Evolutionary conservation across 2,329 filamentous ascomycete genomes (phyloP).

Genomic region (Sporothrix pseudoabietina): DNA sequence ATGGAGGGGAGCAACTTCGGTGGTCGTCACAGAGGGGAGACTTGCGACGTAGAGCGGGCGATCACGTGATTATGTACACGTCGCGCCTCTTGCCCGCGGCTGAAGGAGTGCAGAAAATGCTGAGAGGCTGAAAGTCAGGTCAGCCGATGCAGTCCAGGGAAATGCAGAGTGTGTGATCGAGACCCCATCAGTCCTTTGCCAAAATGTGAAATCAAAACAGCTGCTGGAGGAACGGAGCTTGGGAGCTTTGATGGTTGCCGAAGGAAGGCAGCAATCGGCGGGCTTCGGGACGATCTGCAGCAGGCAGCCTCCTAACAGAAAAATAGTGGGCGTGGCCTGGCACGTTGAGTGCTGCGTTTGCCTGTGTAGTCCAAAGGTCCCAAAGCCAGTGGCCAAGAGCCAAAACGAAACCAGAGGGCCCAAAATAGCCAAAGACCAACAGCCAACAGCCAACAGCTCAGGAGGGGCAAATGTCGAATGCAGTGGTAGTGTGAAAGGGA

Average conservation of each 20-base stretch:
- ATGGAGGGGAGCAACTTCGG: not conserved
- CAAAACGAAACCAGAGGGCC: not conserved
- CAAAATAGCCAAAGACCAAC: not conserved
- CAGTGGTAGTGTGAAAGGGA: not conserved
- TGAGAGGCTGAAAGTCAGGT: not conserved
- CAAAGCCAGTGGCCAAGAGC: not conserved
- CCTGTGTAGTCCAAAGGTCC: not conserved
- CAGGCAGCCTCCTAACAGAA: conserved; percentile 11
- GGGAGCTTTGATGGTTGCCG: not conserved
- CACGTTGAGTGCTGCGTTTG: conserved; percentile 1
- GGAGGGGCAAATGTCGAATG: not conserved
- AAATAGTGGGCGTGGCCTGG: conserved; percentile 7
- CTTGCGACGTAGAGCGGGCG: not conserved
- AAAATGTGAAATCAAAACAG: not conserved
- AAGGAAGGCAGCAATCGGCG: not conserved
- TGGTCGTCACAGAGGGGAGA: conserved; percentile 3
- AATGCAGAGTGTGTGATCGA: not conserved
- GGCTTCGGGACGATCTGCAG: conserved; percentile 25
- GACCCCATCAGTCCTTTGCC: not conserved
- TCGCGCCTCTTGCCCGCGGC: not conserved
- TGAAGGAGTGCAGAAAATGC: too few species aligned
- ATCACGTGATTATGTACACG: conserved; percentile 9
- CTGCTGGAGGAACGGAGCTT: not conserved
- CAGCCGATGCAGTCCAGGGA: not conserved
- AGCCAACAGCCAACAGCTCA: not conserved